A percentile compares a stretch with the other conserved stretches of the same genome.
These are phyloP conservation scores for Kalanchoe fedtschenkoi DNA, from an alignment of 164 flowering plant genomes.

Conservation along the genomic window DNA sequence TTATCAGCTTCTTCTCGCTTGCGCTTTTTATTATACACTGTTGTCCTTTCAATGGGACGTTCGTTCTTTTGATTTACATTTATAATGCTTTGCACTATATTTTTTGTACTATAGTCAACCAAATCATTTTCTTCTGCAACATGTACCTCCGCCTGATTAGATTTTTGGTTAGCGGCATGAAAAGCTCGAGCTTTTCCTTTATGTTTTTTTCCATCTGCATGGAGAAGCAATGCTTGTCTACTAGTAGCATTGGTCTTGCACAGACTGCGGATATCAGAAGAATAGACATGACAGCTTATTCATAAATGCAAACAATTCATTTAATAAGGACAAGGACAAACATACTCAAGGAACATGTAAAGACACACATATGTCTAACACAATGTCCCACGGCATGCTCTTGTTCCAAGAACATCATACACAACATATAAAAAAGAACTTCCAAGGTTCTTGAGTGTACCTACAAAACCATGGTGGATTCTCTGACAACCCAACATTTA, in stretches of 20 bases:
- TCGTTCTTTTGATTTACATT: constrained; percentile 19
- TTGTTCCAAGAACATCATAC: background rate
- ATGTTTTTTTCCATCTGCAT: constrained; percentile 96
- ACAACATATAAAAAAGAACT: background rate
- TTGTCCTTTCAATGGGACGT: constrained; percentile 16
- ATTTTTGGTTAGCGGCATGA: constrained; percentile 56
- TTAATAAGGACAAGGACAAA: background rate
- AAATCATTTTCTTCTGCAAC: constrained; percentile 17
- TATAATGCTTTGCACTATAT: constrained; percentile 10
- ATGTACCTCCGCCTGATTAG: constrained; percentile 32
- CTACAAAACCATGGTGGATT: constrained; percentile 93
- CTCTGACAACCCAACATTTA: constrained; percentile 78
- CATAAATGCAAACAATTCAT: background rate
- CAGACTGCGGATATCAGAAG: constrained; percentile 36
- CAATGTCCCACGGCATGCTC: background rate
- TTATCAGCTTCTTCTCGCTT: constrained; percentile 28
- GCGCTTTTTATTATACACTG: constrained; percentile 38
- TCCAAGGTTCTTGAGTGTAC: constrained; percentile 19
- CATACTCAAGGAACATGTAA: too few species aligned
- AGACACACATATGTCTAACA: too few species aligned
- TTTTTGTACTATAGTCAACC: constrained; percentile 14
- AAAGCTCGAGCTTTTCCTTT: constrained; percentile 75
- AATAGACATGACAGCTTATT: background rate
- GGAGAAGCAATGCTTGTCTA: constrained; percentile 69
- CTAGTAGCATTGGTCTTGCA: constrained; percentile 85